phyloP scores from a whole-genome alignment of 1,284 basidiomycete genomes.

The Macrocybe sp. region DNA sequence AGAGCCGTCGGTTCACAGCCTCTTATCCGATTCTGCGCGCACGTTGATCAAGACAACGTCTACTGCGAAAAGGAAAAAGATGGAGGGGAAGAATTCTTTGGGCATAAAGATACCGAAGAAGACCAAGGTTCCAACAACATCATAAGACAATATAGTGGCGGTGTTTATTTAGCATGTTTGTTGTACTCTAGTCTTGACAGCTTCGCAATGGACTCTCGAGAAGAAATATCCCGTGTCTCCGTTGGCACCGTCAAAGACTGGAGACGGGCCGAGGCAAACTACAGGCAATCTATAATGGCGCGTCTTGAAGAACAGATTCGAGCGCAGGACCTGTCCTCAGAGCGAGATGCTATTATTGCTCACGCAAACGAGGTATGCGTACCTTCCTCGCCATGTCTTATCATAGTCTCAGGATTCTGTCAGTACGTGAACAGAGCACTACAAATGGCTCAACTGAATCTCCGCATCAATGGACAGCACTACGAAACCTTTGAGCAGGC shows the following conservation, averaged over 20 bases:
- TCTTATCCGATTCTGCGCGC: conserved; percentile 72
- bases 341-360: conserved; percentile 40
- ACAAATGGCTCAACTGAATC: conserved; percentile 59
- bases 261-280: conserved; percentile 50
- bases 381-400: neutral
- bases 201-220: conserved; percentile 29
- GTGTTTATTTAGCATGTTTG: conserved; percentile 2
- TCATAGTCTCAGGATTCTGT: conserved; percentile 2
- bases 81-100: conserved; percentile 52
- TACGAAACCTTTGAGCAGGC: conserved; percentile 52
- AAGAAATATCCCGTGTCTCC: conserved; percentile 61
- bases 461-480: conserved; percentile 76
- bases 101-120: conserved; percentile 78
- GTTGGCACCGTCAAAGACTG: conserved; percentile 59
- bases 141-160: neutral
- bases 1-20: conserved; percentile 66
- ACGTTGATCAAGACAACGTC: conserved; percentile 55
- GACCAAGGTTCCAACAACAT: conserved; percentile 14
- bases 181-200: neutral
- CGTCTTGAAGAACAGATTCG: conserved; percentile 36
- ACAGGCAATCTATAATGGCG: conserved; percentile 37
- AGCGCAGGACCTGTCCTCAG: conserved; percentile 21
- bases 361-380: conserved; percentile 44
- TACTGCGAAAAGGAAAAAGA: conserved; percentile 59
- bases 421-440: conserved; percentile 63